Conservation (phyloP, 352 stramenopile genomes). For the Pythium plurisporium region DNA sequence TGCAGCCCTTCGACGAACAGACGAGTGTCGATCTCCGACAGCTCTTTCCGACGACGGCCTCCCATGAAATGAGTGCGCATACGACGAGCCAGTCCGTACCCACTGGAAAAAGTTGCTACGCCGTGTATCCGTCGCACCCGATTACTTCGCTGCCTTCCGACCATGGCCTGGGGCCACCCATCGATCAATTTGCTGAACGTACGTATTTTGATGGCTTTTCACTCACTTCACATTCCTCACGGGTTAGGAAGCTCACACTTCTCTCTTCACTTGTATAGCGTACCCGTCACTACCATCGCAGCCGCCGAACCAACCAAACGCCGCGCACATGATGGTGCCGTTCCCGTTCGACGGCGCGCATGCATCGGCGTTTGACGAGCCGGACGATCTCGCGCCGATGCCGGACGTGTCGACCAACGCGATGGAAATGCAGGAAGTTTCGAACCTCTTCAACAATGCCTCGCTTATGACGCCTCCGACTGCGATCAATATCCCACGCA, state of each 20-base stretch:
- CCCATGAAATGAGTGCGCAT: background rate
- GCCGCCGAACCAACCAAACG: background rate
- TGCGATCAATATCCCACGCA: slow-evolving; percentile 17
- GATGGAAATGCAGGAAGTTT: slow-evolving; percentile 22
- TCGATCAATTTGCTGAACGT: slow-evolving; percentile 20
- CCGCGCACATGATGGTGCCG: slow-evolving; percentile 20
- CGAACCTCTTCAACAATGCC: slow-evolving; percentile 19
- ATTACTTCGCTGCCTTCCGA: background rate
- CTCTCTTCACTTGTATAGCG: slow-evolving; percentile 1
- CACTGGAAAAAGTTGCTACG: background rate
- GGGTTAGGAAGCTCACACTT: background rate
- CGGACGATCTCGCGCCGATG: slow-evolving; percentile 15
- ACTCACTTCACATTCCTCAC: background rate
- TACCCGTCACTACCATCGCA: slow-evolving; percentile 12
- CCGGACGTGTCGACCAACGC: background rate
- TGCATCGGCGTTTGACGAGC: slow-evolving; percentile 16
- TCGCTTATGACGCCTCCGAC: slow-evolving; percentile 27
- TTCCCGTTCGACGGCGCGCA: slow-evolving; percentile 15
- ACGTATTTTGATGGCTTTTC: slow-evolving; percentile 8
- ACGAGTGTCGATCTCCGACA: slow-evolving; percentile 22
- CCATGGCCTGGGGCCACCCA: background rate
- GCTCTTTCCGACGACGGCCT: slow-evolving; percentile 16
- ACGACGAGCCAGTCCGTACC: background rate
- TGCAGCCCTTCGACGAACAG: slow-evolving; percentile 21
- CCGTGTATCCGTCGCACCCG: background rate